phyloP scores from a whole-genome alignment of 805 yeast species.

The Myxozyma geophila region DNA sequence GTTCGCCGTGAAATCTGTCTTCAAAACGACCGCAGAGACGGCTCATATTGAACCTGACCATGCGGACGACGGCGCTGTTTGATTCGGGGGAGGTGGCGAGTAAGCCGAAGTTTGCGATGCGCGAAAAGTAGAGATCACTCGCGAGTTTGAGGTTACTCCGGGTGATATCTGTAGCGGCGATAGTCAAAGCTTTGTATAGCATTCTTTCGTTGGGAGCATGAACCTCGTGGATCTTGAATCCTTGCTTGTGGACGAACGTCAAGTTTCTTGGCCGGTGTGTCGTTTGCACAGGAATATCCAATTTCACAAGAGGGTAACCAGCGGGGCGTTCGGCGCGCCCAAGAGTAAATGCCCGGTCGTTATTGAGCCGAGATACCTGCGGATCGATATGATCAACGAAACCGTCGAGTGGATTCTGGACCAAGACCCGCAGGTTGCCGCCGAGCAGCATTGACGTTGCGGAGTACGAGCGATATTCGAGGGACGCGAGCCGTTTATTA shows the following conservation, averaged over 20 bases:
- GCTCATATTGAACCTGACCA: background rate
- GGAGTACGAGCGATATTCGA: background rate
- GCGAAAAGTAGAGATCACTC: background rate
- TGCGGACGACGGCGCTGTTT: background rate
- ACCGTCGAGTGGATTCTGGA: slow-evolving; percentile 1
- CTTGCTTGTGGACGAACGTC: too few species aligned
- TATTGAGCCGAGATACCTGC: background rate
- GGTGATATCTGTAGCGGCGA: too few species aligned
- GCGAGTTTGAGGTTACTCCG: background rate
- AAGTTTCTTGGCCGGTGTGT: too few species aligned
- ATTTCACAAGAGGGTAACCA: too few species aligned
- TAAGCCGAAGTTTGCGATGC: background rate
- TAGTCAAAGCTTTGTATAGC: background rate
- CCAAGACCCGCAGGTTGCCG: background rate
- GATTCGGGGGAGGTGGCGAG: background rate
- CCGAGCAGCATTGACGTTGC: too few species aligned
- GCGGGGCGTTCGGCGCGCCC: too few species aligned
- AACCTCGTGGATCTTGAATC: background rate
- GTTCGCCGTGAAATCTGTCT: background rate
- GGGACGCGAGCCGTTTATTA: background rate
- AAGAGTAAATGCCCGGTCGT: background rate
- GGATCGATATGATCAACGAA: background rate
- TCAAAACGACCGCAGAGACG: background rate
- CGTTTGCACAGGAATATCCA: too few species aligned
- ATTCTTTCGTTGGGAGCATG: background rate